Base-by-base conservation (phyloP, 192 early-diverging fungal species). In the Pecoramyces ruminantium region DNA sequence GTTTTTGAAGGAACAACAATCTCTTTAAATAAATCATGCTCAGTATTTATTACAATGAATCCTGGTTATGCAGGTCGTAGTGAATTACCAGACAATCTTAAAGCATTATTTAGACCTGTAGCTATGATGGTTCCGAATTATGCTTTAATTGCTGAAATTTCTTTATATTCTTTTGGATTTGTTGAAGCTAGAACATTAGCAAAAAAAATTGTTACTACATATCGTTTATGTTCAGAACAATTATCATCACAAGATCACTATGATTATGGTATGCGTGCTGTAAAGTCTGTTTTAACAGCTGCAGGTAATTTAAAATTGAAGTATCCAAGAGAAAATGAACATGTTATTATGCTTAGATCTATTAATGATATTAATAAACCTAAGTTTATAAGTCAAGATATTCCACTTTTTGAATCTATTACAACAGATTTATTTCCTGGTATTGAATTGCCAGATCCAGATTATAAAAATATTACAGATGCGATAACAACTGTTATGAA, bases 31-130 rank as follows among this genome's bases (percentile, higher is more conserved):
- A 85, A 86, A 0, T 85, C 87, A 29, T 91, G 90, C 78, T 89
- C 90, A 6, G 90, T 91, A 15, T 91, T 91, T 81, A 91, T 91
- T 80, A 91, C 90, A 17, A 91, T 91, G 90, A 91, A 91, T 84
- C 90, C 90, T 16, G 90, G 90, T n/a, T 91, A 91, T 85, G 90
- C 90, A 29, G 90, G 89, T 25, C 84, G 80, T 30, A 78, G 51
- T 80, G 86, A 88, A 78, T 85, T 90, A 28, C 88, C 88, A 25
- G 88, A 90, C 34, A 90, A 89, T 80, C 78, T 90, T 29, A 88
- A 87, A 79, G 89, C 86, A 5, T 78, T 87, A 12, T 88, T 89
- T 42, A 79, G 87, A 18, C 86, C 85, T 14, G 87, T 91, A n/a
- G 90, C 89, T 3, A 90, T 90, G 90, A 90, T 91, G 90, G 90